Conservation (phyloP, 2,329 filamentous ascomycete species). For the Trichoderma sp. region DNA sequence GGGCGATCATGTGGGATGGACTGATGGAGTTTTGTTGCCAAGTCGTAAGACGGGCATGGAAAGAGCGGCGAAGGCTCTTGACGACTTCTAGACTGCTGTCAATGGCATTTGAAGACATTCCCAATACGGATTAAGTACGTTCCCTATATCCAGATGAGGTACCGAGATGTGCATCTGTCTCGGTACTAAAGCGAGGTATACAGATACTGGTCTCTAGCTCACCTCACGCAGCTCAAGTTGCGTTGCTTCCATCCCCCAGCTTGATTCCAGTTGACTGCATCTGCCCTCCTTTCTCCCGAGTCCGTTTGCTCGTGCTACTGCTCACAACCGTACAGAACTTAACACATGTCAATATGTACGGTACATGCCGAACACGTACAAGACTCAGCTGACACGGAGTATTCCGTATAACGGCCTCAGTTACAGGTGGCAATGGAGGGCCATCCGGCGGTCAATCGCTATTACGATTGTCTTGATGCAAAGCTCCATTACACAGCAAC, state of each 20-base stretch:
- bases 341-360: neutral
- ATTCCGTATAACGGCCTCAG: neutral
- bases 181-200: too few relatives aligned
- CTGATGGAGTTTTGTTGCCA: neutral
- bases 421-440: neutral
- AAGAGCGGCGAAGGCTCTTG: neutral
- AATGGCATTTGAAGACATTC: neutral
- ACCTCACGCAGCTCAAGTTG: neutral
- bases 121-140: neutral
- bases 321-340: neutral
- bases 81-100: neutral
- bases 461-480: neutral
- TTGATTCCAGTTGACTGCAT: neutral
- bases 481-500: neutral
- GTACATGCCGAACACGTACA: neutral
- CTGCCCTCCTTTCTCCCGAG: neutral
- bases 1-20: neutral
- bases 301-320: neutral
- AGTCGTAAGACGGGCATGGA: neutral
- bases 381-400: slow-evolving; percentile 4
- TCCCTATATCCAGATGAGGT: neutral
- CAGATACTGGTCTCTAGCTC: too few relatives aligned
- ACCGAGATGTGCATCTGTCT: neutral
- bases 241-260: neutral
- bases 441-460: slow-evolving; percentile 3